Conservation (phyloP, 148 eudicot species). For the Silene latifolia region DNA sequence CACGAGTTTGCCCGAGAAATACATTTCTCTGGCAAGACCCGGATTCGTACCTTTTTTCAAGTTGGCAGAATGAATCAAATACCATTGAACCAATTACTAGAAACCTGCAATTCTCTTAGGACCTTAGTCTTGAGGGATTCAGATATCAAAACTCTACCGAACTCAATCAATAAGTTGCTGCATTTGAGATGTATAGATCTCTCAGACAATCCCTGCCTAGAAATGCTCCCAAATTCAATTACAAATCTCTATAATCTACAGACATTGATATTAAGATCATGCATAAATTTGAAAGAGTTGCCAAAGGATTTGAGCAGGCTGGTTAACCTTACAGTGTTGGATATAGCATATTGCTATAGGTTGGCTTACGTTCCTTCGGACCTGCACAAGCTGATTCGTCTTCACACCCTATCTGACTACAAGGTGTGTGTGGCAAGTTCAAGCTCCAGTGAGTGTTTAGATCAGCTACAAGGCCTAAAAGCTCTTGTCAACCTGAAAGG, state of each 20-base stretch:
- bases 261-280: constrained; percentile 9
- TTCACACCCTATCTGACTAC: constrained; percentile 12
- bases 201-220: constrained; percentile 11
- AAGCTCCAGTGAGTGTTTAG: constrained; percentile 3
- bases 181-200: constrained; percentile 26
- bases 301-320: constrained; percentile 21
- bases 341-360: constrained; percentile 12
- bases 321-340: constrained; percentile 14
- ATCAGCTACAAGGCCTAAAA: constrained; percentile 21
- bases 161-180: constrained; percentile 15
- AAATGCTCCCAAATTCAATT: constrained; percentile 16
- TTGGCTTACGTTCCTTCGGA: constrained; percentile 10
- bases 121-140: constrained; percentile 15
- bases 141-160: constrained; percentile 1
- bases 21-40: constrained; percentile 2
- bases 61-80: neutral
- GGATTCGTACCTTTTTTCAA: constrained; percentile 4
- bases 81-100: neutral
- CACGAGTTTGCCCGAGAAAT: constrained; percentile 20
- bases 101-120: constrained; percentile 11
- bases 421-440: constrained; percentile 4
- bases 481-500: constrained; percentile 14
- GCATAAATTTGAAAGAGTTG: constrained; percentile 6
- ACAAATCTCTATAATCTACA: constrained; percentile 21
- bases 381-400: constrained; percentile 15